Percentiles rank a stretch among this genome's conserved stretches.
phyloP scores from a whole-genome alignment of 1,284 basidiomycete species.

The Fistulinella cinereoalba region DNA sequence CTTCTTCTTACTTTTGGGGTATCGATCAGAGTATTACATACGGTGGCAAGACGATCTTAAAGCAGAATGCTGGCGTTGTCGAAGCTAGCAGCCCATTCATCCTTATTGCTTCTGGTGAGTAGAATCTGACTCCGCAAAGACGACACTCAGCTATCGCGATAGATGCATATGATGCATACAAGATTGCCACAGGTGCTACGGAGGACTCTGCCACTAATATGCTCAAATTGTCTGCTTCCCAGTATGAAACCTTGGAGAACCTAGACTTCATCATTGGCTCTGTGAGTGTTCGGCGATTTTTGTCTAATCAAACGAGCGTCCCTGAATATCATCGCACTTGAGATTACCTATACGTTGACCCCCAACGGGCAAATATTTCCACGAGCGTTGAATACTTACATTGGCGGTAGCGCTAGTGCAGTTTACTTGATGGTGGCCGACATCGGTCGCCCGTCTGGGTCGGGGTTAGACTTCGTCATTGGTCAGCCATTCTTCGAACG shows the following conservation, averaged over 20 bases:
- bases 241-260: constrained; percentile 40
- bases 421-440: constrained; percentile 53
- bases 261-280: constrained; percentile 43
- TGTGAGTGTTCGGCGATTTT: constrained; percentile 21
- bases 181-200: constrained; percentile 50
- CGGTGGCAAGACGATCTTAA: constrained; percentile 45
- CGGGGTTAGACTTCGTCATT: constrained; percentile 52
- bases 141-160: constrained; percentile 5
- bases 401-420: constrained; percentile 38
- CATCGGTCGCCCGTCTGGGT: constrained; percentile 37
- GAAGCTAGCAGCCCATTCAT: constrained; percentile 49
- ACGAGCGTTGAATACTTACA: constrained; percentile 39
- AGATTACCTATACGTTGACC: constrained; percentile 40
- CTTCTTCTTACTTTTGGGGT: constrained; percentile 57
- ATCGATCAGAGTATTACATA: constrained; percentile 59
- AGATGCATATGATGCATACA: constrained; percentile 54
- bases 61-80: constrained; percentile 55
- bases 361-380: constrained; percentile 54
- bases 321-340: constrained; percentile 22
- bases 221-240: constrained; percentile 36
- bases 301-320: not conserved
- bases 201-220: constrained; percentile 43
- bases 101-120: constrained; percentile 37
- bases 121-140: not conserved
- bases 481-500: constrained; percentile 60